Conservation (phyloP, 805 yeast species). For the Candida vaughaniae region DNA sequence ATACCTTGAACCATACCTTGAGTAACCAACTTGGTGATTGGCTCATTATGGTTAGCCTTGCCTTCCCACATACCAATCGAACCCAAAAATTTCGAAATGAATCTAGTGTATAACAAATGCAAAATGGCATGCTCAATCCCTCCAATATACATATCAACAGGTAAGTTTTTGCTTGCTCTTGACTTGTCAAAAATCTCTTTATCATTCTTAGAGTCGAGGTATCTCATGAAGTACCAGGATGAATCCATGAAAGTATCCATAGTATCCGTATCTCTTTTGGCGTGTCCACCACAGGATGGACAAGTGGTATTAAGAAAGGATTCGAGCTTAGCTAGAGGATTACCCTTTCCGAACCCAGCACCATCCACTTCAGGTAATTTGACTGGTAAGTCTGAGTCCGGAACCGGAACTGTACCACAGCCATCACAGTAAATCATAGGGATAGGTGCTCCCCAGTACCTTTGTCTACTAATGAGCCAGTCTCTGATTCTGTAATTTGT, state of each 20-base stretch:
- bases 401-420: conserved; percentile 94
- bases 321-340: conserved; percentile 54
- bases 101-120: conserved; percentile 84
- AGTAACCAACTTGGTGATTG: conserved; percentile 75
- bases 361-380: conserved; percentile 62
- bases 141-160: conserved; percentile 89
- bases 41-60: conserved; percentile 61
- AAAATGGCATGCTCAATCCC: conserved; percentile 97
- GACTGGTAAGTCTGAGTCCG: conserved; percentile 84
- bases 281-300: conserved; percentile 69
- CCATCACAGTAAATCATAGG: conserved; percentile 84
- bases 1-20: conserved; percentile 99
- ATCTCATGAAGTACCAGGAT: conserved; percentile 93
- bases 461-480: conserved; percentile 92
- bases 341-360: conserved; percentile 62
- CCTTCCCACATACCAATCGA: conserved; percentile 72
- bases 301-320: conserved; percentile 74
- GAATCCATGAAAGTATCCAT: conserved; percentile 99
- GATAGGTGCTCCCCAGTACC: conserved; percentile 99
- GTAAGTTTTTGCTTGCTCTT: conserved; percentile 44
- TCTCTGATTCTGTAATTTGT: conserved; percentile 73
- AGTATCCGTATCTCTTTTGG: conserved; percentile 87
- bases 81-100: conserved; percentile 75
- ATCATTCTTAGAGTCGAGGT: conserved; percentile 67
- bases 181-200: conserved; percentile 47